These are phyloP conservation scores for Blastocystis sp. DNA, from an alignment of 352 stramenopile species.

Conservation along the genomic window DNA sequence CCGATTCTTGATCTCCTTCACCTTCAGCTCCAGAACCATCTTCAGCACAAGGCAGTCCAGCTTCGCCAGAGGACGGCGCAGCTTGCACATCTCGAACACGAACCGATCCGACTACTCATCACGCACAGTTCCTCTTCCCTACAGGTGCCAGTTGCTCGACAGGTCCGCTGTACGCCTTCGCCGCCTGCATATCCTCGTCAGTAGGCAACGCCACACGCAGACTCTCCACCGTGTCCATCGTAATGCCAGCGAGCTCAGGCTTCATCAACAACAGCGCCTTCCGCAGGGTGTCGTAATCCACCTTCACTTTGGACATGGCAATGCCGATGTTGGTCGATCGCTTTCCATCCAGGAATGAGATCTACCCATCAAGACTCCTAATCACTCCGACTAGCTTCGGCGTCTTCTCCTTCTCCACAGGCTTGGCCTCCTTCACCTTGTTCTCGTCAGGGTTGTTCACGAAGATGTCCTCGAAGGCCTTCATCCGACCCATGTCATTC, in stretches of 20 bases:
- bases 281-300: constrained; percentile 9
- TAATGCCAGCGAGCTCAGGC: constrained; percentile 45
- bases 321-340: constrained; percentile 59
- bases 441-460: constrained; percentile 56
- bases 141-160: constrained; percentile 27
- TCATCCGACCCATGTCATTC: constrained; percentile 33
- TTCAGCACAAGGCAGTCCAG: constrained; percentile 58
- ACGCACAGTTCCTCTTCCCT: background rate
- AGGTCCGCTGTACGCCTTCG: constrained; percentile 3
- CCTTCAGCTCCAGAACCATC: constrained; percentile 11
- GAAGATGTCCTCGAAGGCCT: constrained; percentile 55
- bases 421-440: constrained; percentile 36
- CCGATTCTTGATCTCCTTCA: constrained; percentile 16
- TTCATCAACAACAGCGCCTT: constrained; percentile 40
- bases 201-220: constrained; percentile 17
- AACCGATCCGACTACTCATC: constrained; percentile 54
- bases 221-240: constrained; percentile 40
- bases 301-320: constrained; percentile 53
- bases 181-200: constrained; percentile 30
- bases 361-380: background rate
- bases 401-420: constrained; percentile 12
- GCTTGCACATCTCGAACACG: constrained; percentile 56
- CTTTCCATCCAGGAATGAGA: constrained; percentile 58
- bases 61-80: constrained; percentile 6
- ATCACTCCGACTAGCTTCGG: background rate